Conservation (phyloP, 1,139 yeast genomes). For the Arxiozyma telluris region DNA sequence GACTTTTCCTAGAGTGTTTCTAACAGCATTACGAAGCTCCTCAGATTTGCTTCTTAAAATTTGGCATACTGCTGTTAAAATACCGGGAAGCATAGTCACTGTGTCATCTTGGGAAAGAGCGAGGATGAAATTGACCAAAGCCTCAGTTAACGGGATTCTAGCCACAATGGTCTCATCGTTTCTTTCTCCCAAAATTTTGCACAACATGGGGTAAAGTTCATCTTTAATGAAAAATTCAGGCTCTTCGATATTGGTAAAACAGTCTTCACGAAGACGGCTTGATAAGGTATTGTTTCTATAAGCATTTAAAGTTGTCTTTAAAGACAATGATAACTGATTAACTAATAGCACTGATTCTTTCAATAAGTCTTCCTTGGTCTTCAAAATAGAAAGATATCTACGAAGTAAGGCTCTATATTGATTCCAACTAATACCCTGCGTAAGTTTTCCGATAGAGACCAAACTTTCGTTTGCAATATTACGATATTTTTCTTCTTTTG, state of each 20-base stretch:
- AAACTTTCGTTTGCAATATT: constrained; percentile 70
- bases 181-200: constrained; percentile 49
- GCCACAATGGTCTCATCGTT: constrained; percentile 70
- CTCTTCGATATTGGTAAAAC: constrained; percentile 36
- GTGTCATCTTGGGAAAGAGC: constrained; percentile 53
- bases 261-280: constrained; percentile 21
- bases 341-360: constrained; percentile 56
- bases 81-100: constrained; percentile 62
- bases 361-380: constrained; percentile 42
- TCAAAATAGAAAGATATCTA: constrained; percentile 56
- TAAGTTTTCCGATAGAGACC: constrained; percentile 50
- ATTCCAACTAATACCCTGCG: constrained; percentile 59
- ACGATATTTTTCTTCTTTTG: constrained; percentile 47
- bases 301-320: constrained; percentile 31
- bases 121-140: constrained; percentile 60
- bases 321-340: constrained; percentile 53
- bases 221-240: constrained; percentile 46
- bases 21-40: constrained; percentile 78
- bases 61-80: constrained; percentile 78
- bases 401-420: constrained; percentile 70
- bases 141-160: constrained; percentile 76
- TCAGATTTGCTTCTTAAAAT: constrained; percentile 79
- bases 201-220: constrained; percentile 56
- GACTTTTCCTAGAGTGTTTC: constrained; percentile 66
- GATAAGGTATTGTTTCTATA: constrained; percentile 12